Conservation (phyloP, 768 basidiomycete genomes). For the Mycena indigotica region DNA sequence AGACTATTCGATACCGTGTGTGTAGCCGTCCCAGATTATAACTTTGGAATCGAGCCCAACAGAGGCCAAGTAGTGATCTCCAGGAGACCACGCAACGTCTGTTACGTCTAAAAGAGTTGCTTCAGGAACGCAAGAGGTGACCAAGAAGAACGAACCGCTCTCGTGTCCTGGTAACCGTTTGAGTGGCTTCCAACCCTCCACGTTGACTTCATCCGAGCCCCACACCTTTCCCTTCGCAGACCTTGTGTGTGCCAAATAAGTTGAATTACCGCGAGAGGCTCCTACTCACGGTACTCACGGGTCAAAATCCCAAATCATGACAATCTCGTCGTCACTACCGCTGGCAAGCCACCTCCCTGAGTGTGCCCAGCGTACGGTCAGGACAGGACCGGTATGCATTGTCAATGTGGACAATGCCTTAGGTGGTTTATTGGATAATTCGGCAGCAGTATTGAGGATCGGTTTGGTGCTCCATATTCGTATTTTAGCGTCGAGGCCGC, state of each 20-base stretch:
- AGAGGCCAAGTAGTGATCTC: slow-evolving; percentile 89
- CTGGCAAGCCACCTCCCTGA: slow-evolving; percentile 93
- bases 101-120: slow-evolving; percentile 70
- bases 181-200: slow-evolving; percentile 96
- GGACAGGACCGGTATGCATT: slow-evolving; percentile 92
- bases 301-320: slow-evolving; percentile 97
- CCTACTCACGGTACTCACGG: slow-evolving; percentile 62
- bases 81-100: slow-evolving; percentile 93
- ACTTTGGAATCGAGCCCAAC: slow-evolving; percentile 92
- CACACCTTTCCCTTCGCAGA: slow-evolving; percentile 81
- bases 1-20: slow-evolving; percentile 68
- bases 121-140: slow-evolving; percentile 6
- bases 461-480: slow-evolving; percentile 98
- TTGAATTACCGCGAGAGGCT: neutral
- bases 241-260: slow-evolving; percentile 6
- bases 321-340: slow-evolving; percentile 93
- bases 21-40: slow-evolving; percentile 91
- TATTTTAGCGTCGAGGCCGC: slow-evolving; percentile 93
- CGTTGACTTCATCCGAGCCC: slow-evolving; percentile 93
- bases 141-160: slow-evolving; percentile 62
- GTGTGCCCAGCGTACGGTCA: slow-evolving; percentile 91
- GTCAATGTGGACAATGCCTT: slow-evolving; percentile 89
- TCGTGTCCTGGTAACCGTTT: slow-evolving; percentile 92
- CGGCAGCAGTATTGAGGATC: slow-evolving; percentile 75
- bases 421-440: slow-evolving; percentile 70